Evolutionary conservation across 2,329 filamentous ascomycete genomes (phyloP), one percentile per base, ranked within the genome.

Genomic region (Incumbomyces delicatus): DNA sequence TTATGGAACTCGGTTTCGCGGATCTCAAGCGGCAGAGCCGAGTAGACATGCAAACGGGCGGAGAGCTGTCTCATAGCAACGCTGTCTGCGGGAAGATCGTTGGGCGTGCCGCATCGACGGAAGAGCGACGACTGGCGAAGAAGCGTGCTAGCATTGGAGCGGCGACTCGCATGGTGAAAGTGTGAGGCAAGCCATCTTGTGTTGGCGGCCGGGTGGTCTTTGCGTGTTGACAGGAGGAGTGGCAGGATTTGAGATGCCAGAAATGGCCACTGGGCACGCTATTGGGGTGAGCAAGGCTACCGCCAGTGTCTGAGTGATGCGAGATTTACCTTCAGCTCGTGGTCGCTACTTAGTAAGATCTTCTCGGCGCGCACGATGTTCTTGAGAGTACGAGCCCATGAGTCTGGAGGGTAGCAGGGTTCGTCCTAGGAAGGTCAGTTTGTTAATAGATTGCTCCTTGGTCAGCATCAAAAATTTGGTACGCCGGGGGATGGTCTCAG

Each of bases 31-130:
- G 80, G 76, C n/a, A 76, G 72, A 14, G 85, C 84, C 52, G 78
- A 82, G 22, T 86, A 66, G 52, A 77, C 78, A 60, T 87, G 83
- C 18, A 89, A 65, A 59, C 82, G 83, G 18, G 85, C 85, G 52
- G 78, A 82, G 53, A 76, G 68, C 64, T 87, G 84, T 27, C 76
- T 74, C 30, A 70, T 59, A 42, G 67, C 61, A 20, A 65, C 65
- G 11, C 64, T 69, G 7, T 61, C 53, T 3, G 66, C 66, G 6
- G 65, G 57, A 33, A 51, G 57, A 46, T 72, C 68, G 3, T 60
- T 57, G 11, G 58, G 60, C 17, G 65, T 69, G 16, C 73, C 74
- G 2, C 76, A 74, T n/a, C 75, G 71, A 10, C 73, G 66, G 59
- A 77, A 85, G 2, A 87, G 68, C 16, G 72, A 77, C 1, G 83